phyloP scores from a whole-genome alignment of 768 basidiomycete species.

The Suillus cothurnatus region DNA sequence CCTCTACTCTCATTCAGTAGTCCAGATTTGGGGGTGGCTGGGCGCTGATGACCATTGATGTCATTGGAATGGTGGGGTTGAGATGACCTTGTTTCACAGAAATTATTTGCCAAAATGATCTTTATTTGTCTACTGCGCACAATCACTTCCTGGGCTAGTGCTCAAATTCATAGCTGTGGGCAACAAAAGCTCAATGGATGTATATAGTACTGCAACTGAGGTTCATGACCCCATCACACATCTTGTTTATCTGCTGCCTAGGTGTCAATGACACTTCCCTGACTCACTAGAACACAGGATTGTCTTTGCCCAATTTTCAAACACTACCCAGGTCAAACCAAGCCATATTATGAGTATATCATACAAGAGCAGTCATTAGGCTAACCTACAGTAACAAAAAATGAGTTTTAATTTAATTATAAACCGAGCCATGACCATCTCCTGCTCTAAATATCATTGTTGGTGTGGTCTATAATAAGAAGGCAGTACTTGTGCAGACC shows the following conservation, averaged over 20 bases:
- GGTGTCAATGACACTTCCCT: background rate
- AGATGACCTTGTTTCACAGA: background rate
- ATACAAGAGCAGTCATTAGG: too few relatives aligned
- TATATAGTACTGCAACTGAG: conserved; percentile 43
- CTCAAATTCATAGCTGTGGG: conserved; percentile 63
- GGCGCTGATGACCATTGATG: conserved; percentile 57
- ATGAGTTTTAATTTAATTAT: too few relatives aligned
- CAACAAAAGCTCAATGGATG: conserved; percentile 47
- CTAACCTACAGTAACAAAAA: background rate
- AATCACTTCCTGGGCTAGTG: conserved; percentile 45
- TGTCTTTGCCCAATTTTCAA: conserved; percentile 35
- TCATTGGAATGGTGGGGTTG: background rate
- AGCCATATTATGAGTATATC: conserved; percentile 10
- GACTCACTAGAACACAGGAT: conserved; percentile 49
- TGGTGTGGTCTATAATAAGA: background rate
- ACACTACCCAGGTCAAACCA: conserved; percentile 45
- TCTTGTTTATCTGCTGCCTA: conserved; percentile 38
- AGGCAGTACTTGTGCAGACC: conserved; percentile 41
- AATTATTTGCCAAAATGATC: background rate
- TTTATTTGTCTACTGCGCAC: background rate
- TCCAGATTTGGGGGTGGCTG: conserved; percentile 64
- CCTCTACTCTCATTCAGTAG: too few relatives aligned
- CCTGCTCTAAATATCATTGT: background rate
- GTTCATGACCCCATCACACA: conserved; percentile 47
- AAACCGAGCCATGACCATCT: background rate